Conservation (phyloP, 441 rosid species). For the Adansonia madagascariensis region DNA sequence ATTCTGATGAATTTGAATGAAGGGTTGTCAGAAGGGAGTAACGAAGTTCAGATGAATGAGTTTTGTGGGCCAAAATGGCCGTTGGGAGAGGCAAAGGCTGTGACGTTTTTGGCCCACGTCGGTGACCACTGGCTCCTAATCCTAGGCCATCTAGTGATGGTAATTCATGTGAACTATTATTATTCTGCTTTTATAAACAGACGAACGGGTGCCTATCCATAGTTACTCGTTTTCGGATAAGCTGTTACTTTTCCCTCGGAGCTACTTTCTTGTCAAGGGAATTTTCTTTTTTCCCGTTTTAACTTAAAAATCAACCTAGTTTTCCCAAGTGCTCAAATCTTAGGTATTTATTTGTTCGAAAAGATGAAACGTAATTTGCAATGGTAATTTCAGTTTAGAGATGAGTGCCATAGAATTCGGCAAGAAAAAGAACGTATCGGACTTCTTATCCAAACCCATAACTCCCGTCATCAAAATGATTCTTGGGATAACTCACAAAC, state of each 20-base stretch:
- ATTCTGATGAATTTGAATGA: neutral
- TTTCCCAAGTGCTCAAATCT: neutral
- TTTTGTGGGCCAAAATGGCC: neutral
- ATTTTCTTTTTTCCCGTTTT: neutral
- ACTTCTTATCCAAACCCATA: constrained; percentile 16
- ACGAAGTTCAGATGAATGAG: neutral
- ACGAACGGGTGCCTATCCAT: constrained; percentile 2
- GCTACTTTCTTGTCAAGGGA: neutral
- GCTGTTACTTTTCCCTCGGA: neutral
- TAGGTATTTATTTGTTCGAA: neutral
- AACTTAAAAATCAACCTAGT: neutral
- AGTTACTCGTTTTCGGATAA: neutral
- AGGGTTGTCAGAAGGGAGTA: neutral
- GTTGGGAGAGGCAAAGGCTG: neutral
- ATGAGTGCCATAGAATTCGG: neutral
- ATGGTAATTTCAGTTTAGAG: neutral
- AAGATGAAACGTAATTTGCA: neutral
- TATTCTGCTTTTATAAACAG: constrained; percentile 8
- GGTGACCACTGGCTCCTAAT: neutral
- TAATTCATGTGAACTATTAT: constrained; percentile 14
- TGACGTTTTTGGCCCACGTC: constrained; percentile 14
- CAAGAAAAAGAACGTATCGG: neutral
- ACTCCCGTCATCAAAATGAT: constrained; percentile 13
- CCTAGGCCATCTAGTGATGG: neutral
- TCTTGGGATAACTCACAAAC: constrained; percentile 21